Base-by-base conservation (phyloP, 2,329 filamentous ascomycete genomes). In the Alternaria metachromatica region DNA sequence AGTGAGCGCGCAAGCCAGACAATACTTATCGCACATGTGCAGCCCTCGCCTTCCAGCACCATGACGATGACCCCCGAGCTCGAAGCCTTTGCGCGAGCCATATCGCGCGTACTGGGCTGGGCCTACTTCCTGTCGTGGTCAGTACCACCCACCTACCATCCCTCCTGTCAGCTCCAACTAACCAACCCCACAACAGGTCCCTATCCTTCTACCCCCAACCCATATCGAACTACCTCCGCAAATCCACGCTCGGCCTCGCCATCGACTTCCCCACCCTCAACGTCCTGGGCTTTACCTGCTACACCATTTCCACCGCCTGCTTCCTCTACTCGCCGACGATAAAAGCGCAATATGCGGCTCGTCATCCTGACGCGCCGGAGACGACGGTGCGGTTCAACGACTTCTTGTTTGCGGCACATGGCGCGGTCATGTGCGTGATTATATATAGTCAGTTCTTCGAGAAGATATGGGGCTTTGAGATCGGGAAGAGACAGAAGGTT, bases 171-270 rank as follows among this genome's bases (percentile, higher is more conserved):
- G 21, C 10, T 18, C 12, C n/a, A 28, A 3, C 37, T 41, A 55
- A 18, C 61, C 63, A 30, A 65, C 43, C 21, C 26, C 25, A 28
- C 51, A 23, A 3, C 60, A 78, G 95, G 95, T 95, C 92, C 12
- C 82, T 90, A 15, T 97, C 93, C 15, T 98, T 97, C 83, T 98
- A 98, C 79, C 94, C 95, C 2, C 96, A 98, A 78, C 89, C 92
- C 7, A 82, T 96, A 64, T 87, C 93, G 66, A 98, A 97, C 84
- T 90, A 86, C 78, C 84, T 84, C 28, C 90, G 93, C 58, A 88
- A 88, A 61, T 92, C 92, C 9, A 97, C 94, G 5, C 86, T 88
- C 20, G 96, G 96, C 44, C 90, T 95, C 5, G 92, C 93, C 1
- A 90, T 97, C 68, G 94, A 97, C 79, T 97, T 96, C 75, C 93